Conservation (phyloP, 169 alveolate genomes). For the Plasmodium reichenowi region DNA sequence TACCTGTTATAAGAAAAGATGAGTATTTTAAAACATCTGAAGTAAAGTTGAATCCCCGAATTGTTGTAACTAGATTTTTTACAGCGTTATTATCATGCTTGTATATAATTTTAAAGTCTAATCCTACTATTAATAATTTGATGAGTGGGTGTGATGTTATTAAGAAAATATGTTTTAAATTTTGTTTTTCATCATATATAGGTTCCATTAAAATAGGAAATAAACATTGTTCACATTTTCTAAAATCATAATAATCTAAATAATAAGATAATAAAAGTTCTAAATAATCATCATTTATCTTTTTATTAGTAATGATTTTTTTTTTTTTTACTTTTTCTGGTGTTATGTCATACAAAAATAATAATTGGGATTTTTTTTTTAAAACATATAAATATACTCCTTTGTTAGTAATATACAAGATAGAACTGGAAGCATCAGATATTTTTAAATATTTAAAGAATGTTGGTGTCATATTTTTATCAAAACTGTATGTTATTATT, state of each 20-base stretch:
- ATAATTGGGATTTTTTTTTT: constrained; percentile 29
- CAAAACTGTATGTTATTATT: constrained; percentile 30
- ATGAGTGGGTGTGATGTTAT: constrained; percentile 39
- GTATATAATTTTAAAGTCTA: constrained; percentile 14
- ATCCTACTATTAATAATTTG: constrained; percentile 33
- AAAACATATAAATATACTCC: constrained; percentile 46
- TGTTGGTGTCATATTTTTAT: constrained; percentile 55
- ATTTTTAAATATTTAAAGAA: constrained; percentile 39
- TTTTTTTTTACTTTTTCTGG: constrained; percentile 42
- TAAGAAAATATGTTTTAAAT: constrained; percentile 28
- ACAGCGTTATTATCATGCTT: constrained; percentile 23
- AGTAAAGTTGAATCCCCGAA: constrained; percentile 12
- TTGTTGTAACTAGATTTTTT: constrained; percentile 10
- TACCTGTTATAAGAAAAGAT: constrained; percentile 37
- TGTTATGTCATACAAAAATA: constrained; percentile 58
- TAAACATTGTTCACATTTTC: constrained; percentile 42
- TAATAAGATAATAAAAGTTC: constrained; percentile 19
- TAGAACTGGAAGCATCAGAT: constrained; percentile 39
- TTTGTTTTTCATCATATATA: constrained; percentile 64
- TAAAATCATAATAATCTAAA: constrained; percentile 47
- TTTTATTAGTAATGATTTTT: background rate
- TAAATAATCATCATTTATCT: constrained; percentile 27
- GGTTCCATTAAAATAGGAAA: constrained; percentile 73
- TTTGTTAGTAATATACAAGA: constrained; percentile 15
- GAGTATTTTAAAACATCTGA: constrained; percentile 48